Evolutionary conservation across 2,329 filamentous ascomycete species (phyloP).

Genomic region (Botrytis galanthina): DNA sequence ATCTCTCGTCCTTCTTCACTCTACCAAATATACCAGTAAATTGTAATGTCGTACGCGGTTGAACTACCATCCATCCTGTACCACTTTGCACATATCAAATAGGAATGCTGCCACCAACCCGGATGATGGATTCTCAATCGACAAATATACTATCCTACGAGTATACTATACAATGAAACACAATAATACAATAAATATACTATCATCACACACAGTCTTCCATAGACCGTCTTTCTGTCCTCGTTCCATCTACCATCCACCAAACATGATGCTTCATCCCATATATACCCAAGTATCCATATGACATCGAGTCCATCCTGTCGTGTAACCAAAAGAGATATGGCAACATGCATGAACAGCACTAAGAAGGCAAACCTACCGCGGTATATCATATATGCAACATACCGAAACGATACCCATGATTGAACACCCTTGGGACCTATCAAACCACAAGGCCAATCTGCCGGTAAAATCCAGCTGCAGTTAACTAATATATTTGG

Average conservation of each 20-base stretch:
- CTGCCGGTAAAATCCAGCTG: conserved; percentile 5
- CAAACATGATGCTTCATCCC: neutral
- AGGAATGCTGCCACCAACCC: conserved; percentile 8
- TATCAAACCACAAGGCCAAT: conserved; percentile 5
- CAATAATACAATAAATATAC: neutral
- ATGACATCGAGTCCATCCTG: conserved; percentile 9
- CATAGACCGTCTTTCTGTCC: neutral
- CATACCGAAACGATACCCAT: neutral
- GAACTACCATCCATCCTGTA: neutral
- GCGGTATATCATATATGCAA: neutral
- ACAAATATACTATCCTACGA: too few species aligned
- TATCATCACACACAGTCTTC: neutral
- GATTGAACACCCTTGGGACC: neutral
- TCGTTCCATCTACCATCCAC: neutral
- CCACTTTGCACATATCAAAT: neutral
- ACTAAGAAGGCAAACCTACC: neutral
- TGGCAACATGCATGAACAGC: conserved; percentile 2
- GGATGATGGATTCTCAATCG: neutral
- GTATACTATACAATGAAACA: too few species aligned
- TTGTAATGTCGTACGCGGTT: neutral
- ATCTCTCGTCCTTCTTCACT: neutral
- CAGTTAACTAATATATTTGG: neutral
- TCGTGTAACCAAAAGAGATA: neutral
- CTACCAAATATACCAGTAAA: neutral
- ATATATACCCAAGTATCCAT: neutral